These are phyloP conservation scores for Penicillium nordicum DNA, from an alignment of 2,329 filamentous ascomycete genomes.

Conservation along the genomic window DNA sequence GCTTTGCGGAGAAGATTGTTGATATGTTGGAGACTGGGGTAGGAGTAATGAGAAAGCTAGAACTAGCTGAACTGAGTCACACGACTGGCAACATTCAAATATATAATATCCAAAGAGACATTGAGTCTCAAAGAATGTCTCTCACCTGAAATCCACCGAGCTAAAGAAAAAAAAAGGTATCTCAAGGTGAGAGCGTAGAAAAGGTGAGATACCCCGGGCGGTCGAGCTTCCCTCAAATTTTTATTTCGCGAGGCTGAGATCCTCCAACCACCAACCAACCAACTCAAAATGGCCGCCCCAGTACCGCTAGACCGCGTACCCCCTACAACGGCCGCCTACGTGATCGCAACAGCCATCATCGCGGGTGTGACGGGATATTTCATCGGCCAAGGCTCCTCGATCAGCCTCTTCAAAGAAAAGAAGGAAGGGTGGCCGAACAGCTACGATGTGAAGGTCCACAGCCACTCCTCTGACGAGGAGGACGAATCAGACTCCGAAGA, in stretches of 20 bases:
- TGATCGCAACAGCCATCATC: slow-evolving; percentile 70
- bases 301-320: slow-evolving; percentile 40
- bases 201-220: slow-evolving; percentile 1
- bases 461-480: slow-evolving; percentile 43
- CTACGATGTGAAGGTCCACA: slow-evolving; percentile 49
- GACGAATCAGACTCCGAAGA: slow-evolving; percentile 52
- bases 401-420: slow-evolving; percentile 63
- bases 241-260: neutral
- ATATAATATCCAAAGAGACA: neutral
- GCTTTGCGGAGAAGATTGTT: neutral
- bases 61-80: neutral
- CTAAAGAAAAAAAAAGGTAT: neutral
- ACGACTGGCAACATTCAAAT: neutral
- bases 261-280: neutral
- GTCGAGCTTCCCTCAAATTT: slow-evolving; percentile 5
- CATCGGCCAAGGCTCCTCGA: slow-evolving; percentile 59
- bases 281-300: slow-evolving; percentile 31
- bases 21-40: neutral
- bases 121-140: neutral
- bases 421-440: slow-evolving; percentile 52
- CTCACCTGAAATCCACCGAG: neutral
- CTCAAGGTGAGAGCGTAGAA: neutral
- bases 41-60: neutral
- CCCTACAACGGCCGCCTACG: slow-evolving; percentile 57
- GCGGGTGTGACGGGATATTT: slow-evolving; percentile 75